Conservation (phyloP, 306 rosid genomes). For the Vigna trinervia region DNA sequence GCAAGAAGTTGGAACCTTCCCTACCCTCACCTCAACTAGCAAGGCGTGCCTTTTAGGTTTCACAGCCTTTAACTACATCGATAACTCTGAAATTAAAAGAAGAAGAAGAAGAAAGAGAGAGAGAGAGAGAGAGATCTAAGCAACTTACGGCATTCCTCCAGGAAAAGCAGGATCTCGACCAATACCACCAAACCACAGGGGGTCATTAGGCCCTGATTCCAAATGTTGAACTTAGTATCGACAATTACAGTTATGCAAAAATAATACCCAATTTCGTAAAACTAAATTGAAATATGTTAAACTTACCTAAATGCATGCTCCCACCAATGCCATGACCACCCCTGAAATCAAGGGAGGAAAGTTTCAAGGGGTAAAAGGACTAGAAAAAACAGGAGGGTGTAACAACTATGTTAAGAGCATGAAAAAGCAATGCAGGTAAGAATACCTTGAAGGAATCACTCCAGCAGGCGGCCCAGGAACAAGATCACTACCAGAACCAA, state of each 20-base stretch:
- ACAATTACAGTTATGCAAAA: slow-evolving; percentile 7
- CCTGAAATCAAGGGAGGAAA: slow-evolving; percentile 51
- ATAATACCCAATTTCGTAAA: neutral
- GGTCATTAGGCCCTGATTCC: slow-evolving; percentile 75
- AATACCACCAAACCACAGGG: slow-evolving; percentile 66
- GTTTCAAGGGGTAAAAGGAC: slow-evolving; percentile 8
- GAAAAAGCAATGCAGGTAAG: slow-evolving; percentile 9
- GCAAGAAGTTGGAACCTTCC: slow-evolving; percentile 1
- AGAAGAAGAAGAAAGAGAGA: slow-evolving; percentile 14
- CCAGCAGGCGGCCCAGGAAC: slow-evolving; percentile 87
- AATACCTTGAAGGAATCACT: slow-evolving; percentile 69
- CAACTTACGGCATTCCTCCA: slow-evolving; percentile 77
- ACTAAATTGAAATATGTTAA: neutral
- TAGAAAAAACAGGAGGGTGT: neutral
- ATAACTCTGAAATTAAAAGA: slow-evolving; percentile 11
- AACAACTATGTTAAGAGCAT: neutral
- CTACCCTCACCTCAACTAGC: neutral
- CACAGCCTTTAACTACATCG: slow-evolving; percentile 1
- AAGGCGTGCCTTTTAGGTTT: neutral
- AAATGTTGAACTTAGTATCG: slow-evolving; percentile 35
- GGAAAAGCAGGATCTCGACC: slow-evolving; percentile 63
- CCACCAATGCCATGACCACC: slow-evolving; percentile 63
- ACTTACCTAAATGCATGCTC: slow-evolving; percentile 79
- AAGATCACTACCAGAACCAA: slow-evolving; percentile 67
- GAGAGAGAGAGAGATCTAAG: neutral